phyloP scores from a whole-genome alignment of 148 eudicot genomes.

The Drosera capensis region DNA sequence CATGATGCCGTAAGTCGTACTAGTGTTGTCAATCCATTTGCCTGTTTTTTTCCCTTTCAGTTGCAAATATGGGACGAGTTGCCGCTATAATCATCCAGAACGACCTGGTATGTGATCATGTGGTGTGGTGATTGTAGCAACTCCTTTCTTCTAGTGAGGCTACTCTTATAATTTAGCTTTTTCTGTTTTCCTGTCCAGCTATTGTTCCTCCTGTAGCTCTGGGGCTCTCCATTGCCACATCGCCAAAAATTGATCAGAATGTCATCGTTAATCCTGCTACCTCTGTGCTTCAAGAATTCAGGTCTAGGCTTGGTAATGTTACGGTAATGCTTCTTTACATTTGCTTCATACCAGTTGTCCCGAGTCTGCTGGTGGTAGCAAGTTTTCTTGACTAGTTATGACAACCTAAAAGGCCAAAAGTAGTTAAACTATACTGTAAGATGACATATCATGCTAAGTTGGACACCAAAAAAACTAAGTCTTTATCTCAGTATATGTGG shows the following conservation, averaged over 20 bases:
- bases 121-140: too few relatives aligned
- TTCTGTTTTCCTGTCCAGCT: slow-evolving; percentile 15
- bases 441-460: too few relatives aligned
- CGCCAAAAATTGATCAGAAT: slow-evolving; percentile 32
- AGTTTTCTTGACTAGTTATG: too few relatives aligned
- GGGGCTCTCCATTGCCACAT: slow-evolving; percentile 28
- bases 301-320: slow-evolving; percentile 47
- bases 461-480: too few relatives aligned
- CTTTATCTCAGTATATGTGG: too few relatives aligned
- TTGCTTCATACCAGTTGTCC: too few relatives aligned
- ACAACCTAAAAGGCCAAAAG: too few relatives aligned
- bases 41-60: slow-evolving; percentile 21
- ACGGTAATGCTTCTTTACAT: slow-evolving; percentile 25
- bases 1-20: not conserved
- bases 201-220: slow-evolving; percentile 32
- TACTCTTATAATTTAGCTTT: slow-evolving; percentile 3
- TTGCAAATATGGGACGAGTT: slow-evolving; percentile 80
- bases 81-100: slow-evolving; percentile 95
- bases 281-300: slow-evolving; percentile 44
- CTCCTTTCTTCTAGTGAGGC: slow-evolving; percentile 3
- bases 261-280: slow-evolving; percentile 45
- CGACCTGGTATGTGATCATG: slow-evolving; percentile 35
- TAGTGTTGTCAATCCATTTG: not conserved
- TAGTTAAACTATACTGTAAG: too few relatives aligned
- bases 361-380: too few relatives aligned